These are phyloP conservation scores for Corylus heterophylla DNA, from an alignment of 306 rosid species.

Conservation along the genomic window DNA sequence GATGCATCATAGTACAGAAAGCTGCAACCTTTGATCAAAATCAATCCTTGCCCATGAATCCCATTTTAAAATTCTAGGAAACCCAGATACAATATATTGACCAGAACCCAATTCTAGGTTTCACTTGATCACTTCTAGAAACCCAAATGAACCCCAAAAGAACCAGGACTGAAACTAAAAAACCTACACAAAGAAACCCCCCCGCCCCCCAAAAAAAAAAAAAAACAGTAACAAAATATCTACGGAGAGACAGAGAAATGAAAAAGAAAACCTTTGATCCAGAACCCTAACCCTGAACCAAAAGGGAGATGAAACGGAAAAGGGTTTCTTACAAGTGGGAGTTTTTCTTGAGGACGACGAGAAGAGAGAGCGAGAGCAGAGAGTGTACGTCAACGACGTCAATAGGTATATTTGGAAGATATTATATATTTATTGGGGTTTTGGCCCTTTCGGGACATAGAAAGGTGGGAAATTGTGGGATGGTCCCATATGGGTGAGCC, in stretches of 20 bases:
- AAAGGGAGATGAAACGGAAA: slow-evolving; percentile 1
- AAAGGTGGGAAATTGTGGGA: neutral
- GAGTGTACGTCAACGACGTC: slow-evolving; percentile 10
- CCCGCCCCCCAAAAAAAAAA: neutral
- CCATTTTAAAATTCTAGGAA: neutral
- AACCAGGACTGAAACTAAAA: slow-evolving; percentile 30
- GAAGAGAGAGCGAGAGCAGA: neutral
- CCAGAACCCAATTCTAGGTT: slow-evolving; percentile 12
- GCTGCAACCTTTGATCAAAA: neutral
- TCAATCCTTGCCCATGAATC: neutral
- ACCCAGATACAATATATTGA: neutral
- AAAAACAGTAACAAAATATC: neutral
- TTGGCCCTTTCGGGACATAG: neutral
- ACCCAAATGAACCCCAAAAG: slow-evolving; percentile 13
- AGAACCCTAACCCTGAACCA: slow-evolving; percentile 7
- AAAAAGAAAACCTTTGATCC: slow-evolving; percentile 6
- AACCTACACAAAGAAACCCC: slow-evolving; percentile 15
- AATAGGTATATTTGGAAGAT: neutral
- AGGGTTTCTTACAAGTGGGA: slow-evolving; percentile 1
- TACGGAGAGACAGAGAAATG: neutral
- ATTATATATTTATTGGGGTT: neutral
- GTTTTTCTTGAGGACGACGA: neutral
- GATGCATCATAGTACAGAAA: neutral
- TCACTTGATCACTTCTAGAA: slow-evolving; percentile 2
- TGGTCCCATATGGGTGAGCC: neutral